These are phyloP conservation scores for Colletotrichum gloeosporioides DNA, from an alignment of 2,329 filamentous ascomycete species.

Conservation along the genomic window DNA sequence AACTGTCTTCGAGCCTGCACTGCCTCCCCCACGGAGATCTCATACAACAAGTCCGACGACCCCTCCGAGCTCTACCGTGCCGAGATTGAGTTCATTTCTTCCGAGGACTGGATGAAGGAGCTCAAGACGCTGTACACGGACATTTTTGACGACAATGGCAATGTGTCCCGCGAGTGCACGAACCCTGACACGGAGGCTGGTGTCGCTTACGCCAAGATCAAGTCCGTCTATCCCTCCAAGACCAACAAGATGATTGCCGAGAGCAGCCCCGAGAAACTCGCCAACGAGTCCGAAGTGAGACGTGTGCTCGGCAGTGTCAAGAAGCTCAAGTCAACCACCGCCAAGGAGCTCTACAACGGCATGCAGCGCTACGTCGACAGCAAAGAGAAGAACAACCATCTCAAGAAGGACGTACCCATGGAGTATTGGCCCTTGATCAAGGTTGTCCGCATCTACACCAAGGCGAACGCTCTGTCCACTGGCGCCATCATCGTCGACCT, in stretches of 20 bases:
- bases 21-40: conserved; percentile 65
- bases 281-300: conserved; percentile 25
- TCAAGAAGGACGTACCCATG: conserved; percentile 18
- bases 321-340: conserved; percentile 22
- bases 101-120: conserved; percentile 58
- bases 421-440: conserved; percentile 58
- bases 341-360: conserved; percentile 25
- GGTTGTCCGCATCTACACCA: conserved; percentile 47
- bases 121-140: conserved; percentile 54
- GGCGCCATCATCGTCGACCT: conserved; percentile 51
- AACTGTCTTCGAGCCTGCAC: conserved; percentile 67
- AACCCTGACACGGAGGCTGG: conserved; percentile 49
- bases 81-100: conserved; percentile 63
- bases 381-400: conserved; percentile 28
- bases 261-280: conserved; percentile 23
- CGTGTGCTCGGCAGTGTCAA: conserved; percentile 29
- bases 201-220: conserved; percentile 47
- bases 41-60: conserved; percentile 56
- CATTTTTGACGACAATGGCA: conserved; percentile 45
- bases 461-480: conserved; percentile 36
- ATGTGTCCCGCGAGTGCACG: conserved; percentile 37
- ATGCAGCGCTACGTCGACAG: conserved; percentile 34
- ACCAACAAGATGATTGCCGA: conserved; percentile 31
- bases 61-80: conserved; percentile 49
- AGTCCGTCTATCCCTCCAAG: conserved; percentile 47